These are phyloP conservation scores for Inga leiocalycina DNA, from an alignment of 306 rosid genomes.

Conservation along the genomic window DNA sequence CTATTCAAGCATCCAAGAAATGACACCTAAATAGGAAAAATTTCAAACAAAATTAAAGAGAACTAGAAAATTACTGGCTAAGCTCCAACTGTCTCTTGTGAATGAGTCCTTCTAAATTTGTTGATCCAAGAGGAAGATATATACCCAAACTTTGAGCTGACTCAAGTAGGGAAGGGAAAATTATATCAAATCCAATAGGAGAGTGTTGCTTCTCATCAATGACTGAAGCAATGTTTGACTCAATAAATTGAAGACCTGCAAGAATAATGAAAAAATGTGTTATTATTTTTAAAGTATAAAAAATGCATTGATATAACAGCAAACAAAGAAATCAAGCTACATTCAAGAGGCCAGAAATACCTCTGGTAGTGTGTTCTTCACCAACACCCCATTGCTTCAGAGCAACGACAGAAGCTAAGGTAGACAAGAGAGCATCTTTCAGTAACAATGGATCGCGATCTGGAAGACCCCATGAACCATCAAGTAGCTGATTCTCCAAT, in stretches of 20 bases:
- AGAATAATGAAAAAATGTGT: slow-evolving; percentile 5
- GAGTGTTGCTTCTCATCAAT: slow-evolving; percentile 60
- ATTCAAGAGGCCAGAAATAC: slow-evolving; percentile 35
- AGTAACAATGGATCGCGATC: slow-evolving; percentile 48
- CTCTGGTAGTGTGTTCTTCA: slow-evolving; percentile 61
- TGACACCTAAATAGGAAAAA: background rate
- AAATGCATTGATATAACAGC: slow-evolving; percentile 17
- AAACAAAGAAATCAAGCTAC: slow-evolving; percentile 6
- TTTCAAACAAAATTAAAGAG: background rate
- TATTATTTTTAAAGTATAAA: background rate
- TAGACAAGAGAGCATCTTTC: slow-evolving; percentile 75
- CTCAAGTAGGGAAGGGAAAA: slow-evolving; percentile 70
- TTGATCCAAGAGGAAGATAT: slow-evolving; percentile 48
- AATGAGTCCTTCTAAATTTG: slow-evolving; percentile 51
- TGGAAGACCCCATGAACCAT: slow-evolving; percentile 85
- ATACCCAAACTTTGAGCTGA: slow-evolving; percentile 57
- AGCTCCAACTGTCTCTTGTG: slow-evolving; percentile 62
- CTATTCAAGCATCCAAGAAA: background rate
- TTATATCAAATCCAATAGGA: slow-evolving; percentile 76
- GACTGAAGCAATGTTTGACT: slow-evolving; percentile 66
- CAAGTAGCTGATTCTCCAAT: slow-evolving; percentile 65
- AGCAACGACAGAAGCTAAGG: slow-evolving; percentile 72
- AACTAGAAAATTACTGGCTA: slow-evolving; percentile 48
- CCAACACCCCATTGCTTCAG: slow-evolving; percentile 73
- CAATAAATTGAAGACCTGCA: slow-evolving; percentile 75